These are phyloP conservation scores for Cladosporium sp. DNA, from an alignment of 2,329 filamentous ascomycete species.

Conservation along the genomic window DNA sequence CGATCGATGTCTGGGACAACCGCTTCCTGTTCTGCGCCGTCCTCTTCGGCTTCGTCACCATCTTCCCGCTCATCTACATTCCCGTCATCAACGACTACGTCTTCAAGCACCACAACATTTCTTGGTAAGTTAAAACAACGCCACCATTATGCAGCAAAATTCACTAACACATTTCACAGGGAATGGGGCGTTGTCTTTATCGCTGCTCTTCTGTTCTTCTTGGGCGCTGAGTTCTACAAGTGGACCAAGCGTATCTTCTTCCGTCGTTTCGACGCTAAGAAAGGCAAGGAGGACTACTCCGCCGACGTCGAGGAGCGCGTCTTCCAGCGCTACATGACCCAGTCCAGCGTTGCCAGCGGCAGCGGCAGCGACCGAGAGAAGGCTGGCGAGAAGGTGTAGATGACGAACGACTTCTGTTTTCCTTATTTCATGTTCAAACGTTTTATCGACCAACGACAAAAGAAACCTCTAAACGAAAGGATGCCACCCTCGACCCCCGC, in stretches of 20 bases:
- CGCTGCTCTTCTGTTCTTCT: conserved; percentile 57
- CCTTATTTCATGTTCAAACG: background rate
- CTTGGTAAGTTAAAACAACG: conserved; percentile 39
- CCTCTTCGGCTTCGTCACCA: conserved; percentile 41
- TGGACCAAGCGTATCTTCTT: conserved; percentile 53
- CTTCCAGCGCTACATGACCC: conserved; percentile 14
- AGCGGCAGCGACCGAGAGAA: conserved; percentile 5
- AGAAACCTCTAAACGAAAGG: no score
- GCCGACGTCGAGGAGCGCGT: conserved; percentile 10
- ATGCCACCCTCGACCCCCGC: no score
- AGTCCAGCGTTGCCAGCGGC: conserved; percentile 11
- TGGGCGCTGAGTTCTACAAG: conserved; percentile 64
- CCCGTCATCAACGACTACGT: conserved; percentile 62
- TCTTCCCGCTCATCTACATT: conserved; percentile 56
- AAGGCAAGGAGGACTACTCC: conserved; percentile 12
- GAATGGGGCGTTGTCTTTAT: conserved; percentile 68
- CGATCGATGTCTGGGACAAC: conserved; percentile 66
- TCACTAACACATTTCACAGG: conserved; percentile 3
- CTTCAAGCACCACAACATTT: conserved; percentile 63
- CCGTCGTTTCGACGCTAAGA: conserved; percentile 13
- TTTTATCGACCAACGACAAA: background rate
- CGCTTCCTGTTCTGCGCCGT: conserved; percentile 54
- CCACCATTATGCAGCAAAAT: background rate
- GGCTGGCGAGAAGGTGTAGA: conserved; percentile 10
- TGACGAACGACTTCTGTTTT: background rate